Conservation (phyloP, 2,329 filamentous ascomycete species). For the Apiospora sp. region DNA sequence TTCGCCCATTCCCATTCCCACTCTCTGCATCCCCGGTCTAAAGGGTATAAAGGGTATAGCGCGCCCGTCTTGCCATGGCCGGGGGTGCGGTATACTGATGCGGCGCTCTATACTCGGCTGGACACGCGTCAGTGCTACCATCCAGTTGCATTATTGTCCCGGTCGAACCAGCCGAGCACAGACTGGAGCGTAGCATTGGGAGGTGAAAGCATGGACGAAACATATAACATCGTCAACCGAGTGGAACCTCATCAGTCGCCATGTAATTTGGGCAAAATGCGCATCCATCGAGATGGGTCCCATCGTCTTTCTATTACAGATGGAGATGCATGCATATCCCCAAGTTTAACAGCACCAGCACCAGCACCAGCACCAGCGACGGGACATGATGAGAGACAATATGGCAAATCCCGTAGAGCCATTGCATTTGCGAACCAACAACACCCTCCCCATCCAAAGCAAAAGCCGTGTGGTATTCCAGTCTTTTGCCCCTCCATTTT, state of each 20-base stretch:
- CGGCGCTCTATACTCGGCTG: slow-evolving; percentile 3
- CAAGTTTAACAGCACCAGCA: background rate
- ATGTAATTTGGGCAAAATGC: background rate
- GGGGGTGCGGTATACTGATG: background rate
- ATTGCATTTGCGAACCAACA: background rate
- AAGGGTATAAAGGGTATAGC: background rate
- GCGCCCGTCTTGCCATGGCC: background rate
- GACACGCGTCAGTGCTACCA: slow-evolving; percentile 4
- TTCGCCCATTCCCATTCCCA: background rate
- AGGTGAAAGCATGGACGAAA: background rate
- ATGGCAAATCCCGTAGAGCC: background rate
- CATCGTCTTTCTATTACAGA: background rate
- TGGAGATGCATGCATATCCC: background rate
- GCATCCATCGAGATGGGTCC: background rate
- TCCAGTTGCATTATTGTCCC: background rate
- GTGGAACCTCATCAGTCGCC: slow-evolving; percentile 3
- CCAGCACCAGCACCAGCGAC: background rate
- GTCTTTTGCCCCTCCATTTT: background rate
- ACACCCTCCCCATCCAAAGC: background rate
- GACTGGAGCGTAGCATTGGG: background rate
- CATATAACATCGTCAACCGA: slow-evolving; percentile 4
- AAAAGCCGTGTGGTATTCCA: background rate
- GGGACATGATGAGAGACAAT: background rate
- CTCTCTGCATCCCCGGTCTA: background rate
- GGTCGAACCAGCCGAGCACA: slow-evolving; percentile 12